These are phyloP conservation scores for Blastocystis sp. DNA, from an alignment of 352 stramenopile species.

Conservation along the genomic window DNA sequence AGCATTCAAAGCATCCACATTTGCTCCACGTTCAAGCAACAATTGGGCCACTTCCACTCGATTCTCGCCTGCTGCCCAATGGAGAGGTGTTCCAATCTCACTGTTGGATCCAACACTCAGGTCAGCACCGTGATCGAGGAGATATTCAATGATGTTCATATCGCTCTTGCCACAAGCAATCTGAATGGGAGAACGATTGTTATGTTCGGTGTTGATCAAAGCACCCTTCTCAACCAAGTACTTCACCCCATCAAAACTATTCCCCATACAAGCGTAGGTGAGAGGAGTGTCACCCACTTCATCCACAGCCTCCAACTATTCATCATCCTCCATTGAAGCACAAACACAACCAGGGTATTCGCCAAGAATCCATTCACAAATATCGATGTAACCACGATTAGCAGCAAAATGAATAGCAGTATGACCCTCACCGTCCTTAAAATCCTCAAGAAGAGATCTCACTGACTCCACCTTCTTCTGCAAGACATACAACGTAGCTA, in stretches of 20 bases:
- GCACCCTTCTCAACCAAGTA: conserved; percentile 50
- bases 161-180: conserved; percentile 56
- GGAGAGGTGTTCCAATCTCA: conserved; percentile 37
- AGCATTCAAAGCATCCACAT: conserved; percentile 16
- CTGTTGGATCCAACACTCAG: conserved; percentile 5
- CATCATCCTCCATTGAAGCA: background rate
- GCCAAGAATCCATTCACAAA: conserved; percentile 42
- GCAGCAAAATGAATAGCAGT: conserved; percentile 52
- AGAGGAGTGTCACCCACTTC: conserved; percentile 56
- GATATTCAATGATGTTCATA: conserved; percentile 31
- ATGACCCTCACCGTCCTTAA: conserved; percentile 55
- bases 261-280: conserved; percentile 42
- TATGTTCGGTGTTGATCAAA: conserved; percentile 6
- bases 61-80: conserved; percentile 49
- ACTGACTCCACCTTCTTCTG: conserved; percentile 38
- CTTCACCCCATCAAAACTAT: conserved; percentile 36
- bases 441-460: conserved; percentile 31
- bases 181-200: conserved; percentile 46
- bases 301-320: conserved; percentile 52
- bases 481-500: conserved; percentile 45
- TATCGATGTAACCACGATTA: conserved; percentile 51
- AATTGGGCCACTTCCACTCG: conserved; percentile 3
- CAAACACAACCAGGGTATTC: conserved; percentile 30
- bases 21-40: background rate
- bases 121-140: conserved; percentile 25